Conservation (phyloP, 352 stramenopile species). For the Phytopythium chamaehyphon region DNA sequence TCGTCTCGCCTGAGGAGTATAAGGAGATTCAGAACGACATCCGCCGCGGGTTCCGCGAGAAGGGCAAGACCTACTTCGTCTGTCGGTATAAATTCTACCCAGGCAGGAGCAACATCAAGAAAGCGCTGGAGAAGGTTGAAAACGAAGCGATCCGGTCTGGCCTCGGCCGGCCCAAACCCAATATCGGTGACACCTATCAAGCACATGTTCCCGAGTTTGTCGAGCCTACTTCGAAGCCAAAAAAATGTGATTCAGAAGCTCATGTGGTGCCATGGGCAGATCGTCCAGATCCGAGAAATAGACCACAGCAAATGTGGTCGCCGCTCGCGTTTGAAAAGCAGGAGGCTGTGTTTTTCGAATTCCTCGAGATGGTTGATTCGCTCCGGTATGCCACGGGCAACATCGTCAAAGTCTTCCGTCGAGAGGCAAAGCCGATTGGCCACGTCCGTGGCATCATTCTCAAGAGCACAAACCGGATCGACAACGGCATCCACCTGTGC, state of each 20-base stretch:
- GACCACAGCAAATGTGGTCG: conserved; percentile 64
- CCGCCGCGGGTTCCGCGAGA: conserved; percentile 64
- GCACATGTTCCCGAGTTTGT: conserved; percentile 41
- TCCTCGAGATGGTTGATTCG: conserved; percentile 45
- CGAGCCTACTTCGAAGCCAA: conserved; percentile 9
- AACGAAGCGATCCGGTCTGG: conserved; percentile 69
- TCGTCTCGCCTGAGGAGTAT: conserved; percentile 73
- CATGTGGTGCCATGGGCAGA: conserved; percentile 27
- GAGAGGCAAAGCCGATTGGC: conserved; percentile 25
- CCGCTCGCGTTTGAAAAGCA: conserved; percentile 43
- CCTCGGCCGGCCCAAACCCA: conserved; percentile 58
- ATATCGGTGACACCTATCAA: conserved; percentile 62
- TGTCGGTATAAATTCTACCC: conserved; percentile 86
- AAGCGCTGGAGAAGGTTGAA: conserved; percentile 59
- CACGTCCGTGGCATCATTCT: conserved; percentile 67
- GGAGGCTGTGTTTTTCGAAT: conserved; percentile 42
- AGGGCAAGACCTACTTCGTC: conserved; percentile 55
- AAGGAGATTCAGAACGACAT: conserved; percentile 68
- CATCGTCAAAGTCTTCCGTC: conserved; percentile 57
- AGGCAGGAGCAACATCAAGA: conserved; percentile 51
- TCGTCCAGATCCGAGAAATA: conserved; percentile 10
- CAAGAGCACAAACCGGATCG: conserved; percentile 25
- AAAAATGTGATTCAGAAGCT: conserved; percentile 4
- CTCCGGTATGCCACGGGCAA: conserved; percentile 67
- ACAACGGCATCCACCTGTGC: conserved; percentile 47